These are phyloP conservation scores for Schoenoplectus triqueter DNA, from an alignment of 202 grass and related monocot species.

Conservation along the genomic window DNA sequence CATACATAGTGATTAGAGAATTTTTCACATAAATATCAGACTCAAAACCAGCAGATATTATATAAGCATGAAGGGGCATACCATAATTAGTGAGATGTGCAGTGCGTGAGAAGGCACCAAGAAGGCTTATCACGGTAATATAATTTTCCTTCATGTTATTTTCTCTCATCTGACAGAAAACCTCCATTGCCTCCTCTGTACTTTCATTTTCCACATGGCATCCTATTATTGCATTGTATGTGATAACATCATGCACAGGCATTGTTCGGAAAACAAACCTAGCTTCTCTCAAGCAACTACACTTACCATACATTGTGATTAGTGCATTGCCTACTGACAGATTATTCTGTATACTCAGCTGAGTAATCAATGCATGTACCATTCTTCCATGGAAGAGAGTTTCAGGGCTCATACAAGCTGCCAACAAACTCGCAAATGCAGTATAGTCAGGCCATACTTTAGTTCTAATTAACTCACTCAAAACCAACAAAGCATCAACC, in stretches of 20 bases:
- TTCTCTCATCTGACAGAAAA: slow-evolving; percentile 70
- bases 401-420: slow-evolving; percentile 57
- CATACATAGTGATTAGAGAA: slow-evolving; percentile 83
- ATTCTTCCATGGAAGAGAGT: slow-evolving; percentile 55
- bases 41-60: slow-evolving; percentile 53
- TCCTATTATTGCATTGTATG: slow-evolving; percentile 74
- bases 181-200: slow-evolving; percentile 44
- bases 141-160: slow-evolving; percentile 54
- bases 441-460: slow-evolving; percentile 52
- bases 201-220: slow-evolving; percentile 52
- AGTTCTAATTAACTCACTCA: slow-evolving; percentile 43
- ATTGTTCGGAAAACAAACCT: slow-evolving; percentile 54
- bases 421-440: slow-evolving; percentile 67
- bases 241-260: slow-evolving; percentile 56
- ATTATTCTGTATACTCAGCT: slow-evolving; percentile 48
- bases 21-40: slow-evolving; percentile 73
- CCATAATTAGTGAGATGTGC: slow-evolving; percentile 52
- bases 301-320: slow-evolving; percentile 77
- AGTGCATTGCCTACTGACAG: slow-evolving; percentile 53
- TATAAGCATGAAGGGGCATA: slow-evolving; percentile 62
- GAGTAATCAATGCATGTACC: slow-evolving; percentile 65
- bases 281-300: slow-evolving; percentile 56
- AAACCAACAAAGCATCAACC: slow-evolving; percentile 48
- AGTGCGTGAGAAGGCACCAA: slow-evolving; percentile 48
- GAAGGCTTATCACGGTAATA: slow-evolving; percentile 72